Conservation (phyloP, 768 basidiomycete species). For the Hericium coralloides region DNA sequence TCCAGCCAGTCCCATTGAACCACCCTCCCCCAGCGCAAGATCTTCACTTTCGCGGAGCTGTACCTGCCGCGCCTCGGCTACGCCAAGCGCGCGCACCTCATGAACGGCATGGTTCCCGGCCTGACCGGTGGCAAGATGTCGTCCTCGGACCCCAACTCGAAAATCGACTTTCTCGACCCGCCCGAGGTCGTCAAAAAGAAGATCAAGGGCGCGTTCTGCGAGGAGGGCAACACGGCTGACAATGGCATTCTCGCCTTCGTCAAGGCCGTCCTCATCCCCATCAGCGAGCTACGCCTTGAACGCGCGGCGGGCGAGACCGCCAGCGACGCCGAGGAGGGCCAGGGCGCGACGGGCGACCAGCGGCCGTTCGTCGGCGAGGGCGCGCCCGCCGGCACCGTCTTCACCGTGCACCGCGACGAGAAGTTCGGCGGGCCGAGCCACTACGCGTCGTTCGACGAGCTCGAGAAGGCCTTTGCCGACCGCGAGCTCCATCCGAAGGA, state of each 20-base stretch:
- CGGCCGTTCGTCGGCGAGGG: constrained; percentile 55
- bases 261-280: constrained; percentile 81
- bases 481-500: constrained; percentile 85
- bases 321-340: constrained; percentile 32
- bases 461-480: constrained; percentile 67
- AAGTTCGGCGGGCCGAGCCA: constrained; percentile 79
- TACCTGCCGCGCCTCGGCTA: constrained; percentile 94
- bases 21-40: constrained; percentile 65
- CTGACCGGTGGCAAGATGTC: constrained; percentile 97
- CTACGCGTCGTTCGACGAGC: constrained; percentile 53
- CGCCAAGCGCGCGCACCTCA: constrained; percentile 89
- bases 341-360: constrained; percentile 41
- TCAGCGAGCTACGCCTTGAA: constrained; percentile 67
- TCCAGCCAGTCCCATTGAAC: not conserved
- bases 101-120: constrained; percentile 98
- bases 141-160: constrained; percentile 93
- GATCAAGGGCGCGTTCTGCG: constrained; percentile 88
- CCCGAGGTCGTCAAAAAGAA: constrained; percentile 81
- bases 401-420: constrained; percentile 68
- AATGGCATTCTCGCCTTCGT: constrained; percentile 88
- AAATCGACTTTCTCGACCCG: constrained; percentile 94
- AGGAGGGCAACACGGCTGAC: constrained; percentile 80
- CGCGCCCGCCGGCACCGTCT: constrained; percentile 76
- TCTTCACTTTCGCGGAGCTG: constrained; percentile 95
- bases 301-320: constrained; percentile 36